Conservation (phyloP, 768 basidiomycete species). For the Mycena floridula region DNA sequence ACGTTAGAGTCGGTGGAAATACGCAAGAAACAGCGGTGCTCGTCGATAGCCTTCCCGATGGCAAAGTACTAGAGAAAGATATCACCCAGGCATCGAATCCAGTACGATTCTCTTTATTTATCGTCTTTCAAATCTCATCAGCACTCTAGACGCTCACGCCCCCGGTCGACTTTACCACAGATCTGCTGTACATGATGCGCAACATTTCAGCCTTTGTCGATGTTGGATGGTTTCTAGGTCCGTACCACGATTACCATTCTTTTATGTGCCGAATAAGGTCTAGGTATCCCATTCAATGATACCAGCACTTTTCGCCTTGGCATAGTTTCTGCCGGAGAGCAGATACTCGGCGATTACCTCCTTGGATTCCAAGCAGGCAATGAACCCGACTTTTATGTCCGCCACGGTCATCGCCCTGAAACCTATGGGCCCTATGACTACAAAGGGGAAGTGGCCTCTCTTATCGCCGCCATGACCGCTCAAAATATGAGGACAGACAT, state of each 20-base stretch:
- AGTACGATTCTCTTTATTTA: constrained; percentile 48
- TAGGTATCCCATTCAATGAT: constrained; percentile 42
- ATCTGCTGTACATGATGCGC: constrained; percentile 47
- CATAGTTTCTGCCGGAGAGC: constrained; percentile 41
- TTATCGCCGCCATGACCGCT: constrained; percentile 26
- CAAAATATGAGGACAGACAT: constrained; percentile 15
- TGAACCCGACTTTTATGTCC: constrained; percentile 54
- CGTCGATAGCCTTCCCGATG: constrained; percentile 30
- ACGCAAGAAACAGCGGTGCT: constrained; percentile 43
- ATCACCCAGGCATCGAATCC: constrained; percentile 21
- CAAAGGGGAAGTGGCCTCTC: constrained; percentile 25
- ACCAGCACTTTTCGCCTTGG: constrained; percentile 29
- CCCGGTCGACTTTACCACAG: constrained; percentile 42
- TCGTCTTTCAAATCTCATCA: constrained; percentile 52
- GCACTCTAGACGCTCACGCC: constrained; percentile 46
- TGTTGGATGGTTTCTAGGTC: constrained; percentile 45
- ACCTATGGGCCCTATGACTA: constrained; percentile 20
- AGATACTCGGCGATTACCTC: constrained; percentile 45
- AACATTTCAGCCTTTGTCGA: constrained; percentile 37
- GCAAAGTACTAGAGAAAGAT: constrained; percentile 35
- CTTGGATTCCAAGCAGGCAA: constrained; percentile 53
- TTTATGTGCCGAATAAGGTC: not conserved
- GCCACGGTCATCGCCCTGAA: constrained; percentile 1
- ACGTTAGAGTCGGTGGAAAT: constrained; percentile 59
- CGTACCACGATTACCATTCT: constrained; percentile 13